Percentiles rank a stretch among this genome's conserved stretches.
Evolutionary conservation across 176 grass and related monocot species (phyloP).

Genomic region (Melocanna baccifera): DNA sequence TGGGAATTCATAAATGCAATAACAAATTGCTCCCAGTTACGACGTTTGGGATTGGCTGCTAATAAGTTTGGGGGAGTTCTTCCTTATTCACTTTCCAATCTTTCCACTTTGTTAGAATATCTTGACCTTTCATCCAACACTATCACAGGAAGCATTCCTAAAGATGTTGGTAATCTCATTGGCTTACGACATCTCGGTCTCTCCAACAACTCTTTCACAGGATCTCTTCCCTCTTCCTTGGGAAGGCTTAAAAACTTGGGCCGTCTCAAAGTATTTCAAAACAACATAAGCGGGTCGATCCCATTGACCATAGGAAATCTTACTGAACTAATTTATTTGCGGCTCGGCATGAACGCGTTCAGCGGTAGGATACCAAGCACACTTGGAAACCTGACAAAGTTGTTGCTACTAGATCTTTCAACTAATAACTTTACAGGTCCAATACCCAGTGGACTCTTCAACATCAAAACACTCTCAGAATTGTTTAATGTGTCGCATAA

Average conservation of each 20-base stretch:
- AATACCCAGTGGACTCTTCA: conserved; percentile 10
- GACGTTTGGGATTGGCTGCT: accelerated
- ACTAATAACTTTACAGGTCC: no score
- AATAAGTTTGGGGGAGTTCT: no score
- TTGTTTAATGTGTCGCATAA: conserved; percentile 29
- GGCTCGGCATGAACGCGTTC: neutral
- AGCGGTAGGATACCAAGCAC: conserved; percentile 29
- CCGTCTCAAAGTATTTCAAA: accelerated
- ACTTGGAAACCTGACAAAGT: conserved; percentile 13
- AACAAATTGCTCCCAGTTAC: neutral
- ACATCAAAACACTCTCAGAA: conserved; percentile 6
- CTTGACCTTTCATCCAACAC: no score
- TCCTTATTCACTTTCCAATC: no score
- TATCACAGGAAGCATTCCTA: no score
- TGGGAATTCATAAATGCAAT: conserved; percentile 13
- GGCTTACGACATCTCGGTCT: neutral
- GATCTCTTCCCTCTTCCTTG: conserved; percentile 32
- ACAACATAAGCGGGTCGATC: neutral
- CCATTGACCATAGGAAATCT: conserved; percentile 21
- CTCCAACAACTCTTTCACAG: conserved; percentile 7
- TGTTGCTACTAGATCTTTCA: neutral
- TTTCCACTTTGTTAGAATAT: no score
- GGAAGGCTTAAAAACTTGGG: neutral
- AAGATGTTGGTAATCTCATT: conserved; percentile 27
- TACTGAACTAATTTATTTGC: conserved; percentile 10